Evolutionary conservation across 257 asterid species (phyloP), one percentile per base, ranked within the genome.

Genomic region (Plantago ovata): DNA sequence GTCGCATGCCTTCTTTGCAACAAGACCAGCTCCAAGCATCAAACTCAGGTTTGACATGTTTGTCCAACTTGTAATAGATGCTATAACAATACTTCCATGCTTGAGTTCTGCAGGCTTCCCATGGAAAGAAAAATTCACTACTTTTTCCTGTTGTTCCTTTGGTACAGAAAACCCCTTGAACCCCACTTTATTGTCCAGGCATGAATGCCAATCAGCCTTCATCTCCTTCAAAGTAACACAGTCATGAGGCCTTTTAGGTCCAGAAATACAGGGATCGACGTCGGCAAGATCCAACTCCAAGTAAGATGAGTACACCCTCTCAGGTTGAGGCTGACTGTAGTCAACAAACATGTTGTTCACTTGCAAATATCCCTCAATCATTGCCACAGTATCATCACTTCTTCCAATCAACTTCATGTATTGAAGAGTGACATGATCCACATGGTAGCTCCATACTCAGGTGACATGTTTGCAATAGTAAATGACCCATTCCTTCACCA

Each of bases 1-100:
- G 69, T 90, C 96, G 42, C 89, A 87, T 24, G 98, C 96, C 77
- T 82, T 90, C 84, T 90, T 90, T 4, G 96, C 96, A 46, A 90
- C 98, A 52, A 90, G 94, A 64, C 87, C 98, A 67, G 98, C 98
- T 63, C 98, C 98, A 73, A 90, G 95, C 98, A 90, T 90, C 69
- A 90, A 95, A 76, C 95, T 90, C 53, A 96, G 98, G 80, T 90
- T 90, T 45, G 98, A 90, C 49, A 96, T 90, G 76, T 90, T 87
- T 57, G 96, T 90, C 70, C 98, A 90, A 51, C 98, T 90, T 44
- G 98, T 90, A 53, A 90, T 87, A 64, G 96, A 95, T 47, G 96
- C 98, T 32, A 90, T 90, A 38, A 90, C 98, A 69, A 87, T 89
- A 69, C 96, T 90, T 55, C 98, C 96, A 70, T 91, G 87, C 80